Conservation (phyloP, 2,329 filamentous ascomycete genomes). For the Xylariaceae sp. region DNA sequence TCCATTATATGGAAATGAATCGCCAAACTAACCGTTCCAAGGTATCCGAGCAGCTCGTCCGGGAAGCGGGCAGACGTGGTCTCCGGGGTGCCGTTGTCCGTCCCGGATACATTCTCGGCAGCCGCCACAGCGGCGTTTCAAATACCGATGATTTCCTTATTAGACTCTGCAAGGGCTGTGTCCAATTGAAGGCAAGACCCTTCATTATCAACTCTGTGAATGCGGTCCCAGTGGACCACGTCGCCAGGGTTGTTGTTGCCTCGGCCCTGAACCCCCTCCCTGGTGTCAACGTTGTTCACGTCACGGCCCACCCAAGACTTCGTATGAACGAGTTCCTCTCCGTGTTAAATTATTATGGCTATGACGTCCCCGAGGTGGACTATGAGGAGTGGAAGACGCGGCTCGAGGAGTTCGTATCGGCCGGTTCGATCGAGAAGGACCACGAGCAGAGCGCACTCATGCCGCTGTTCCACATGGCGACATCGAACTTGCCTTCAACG, state of each 20-base stretch:
- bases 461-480: conserved; percentile 70
- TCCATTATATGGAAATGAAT: background rate
- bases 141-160: conserved; percentile 89
- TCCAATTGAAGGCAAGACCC: conserved; percentile 70
- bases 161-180: conserved; percentile 78
- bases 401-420: conserved; percentile 63
- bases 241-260: conserved; percentile 73
- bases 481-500: conserved; percentile 55
- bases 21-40: background rate
- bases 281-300: conserved; percentile 59
- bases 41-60: conserved; percentile 55
- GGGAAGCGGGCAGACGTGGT: conserved; percentile 72
- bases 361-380: conserved; percentile 57
- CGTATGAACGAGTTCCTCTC: conserved; percentile 73
- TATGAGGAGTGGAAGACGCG: conserved; percentile 65
- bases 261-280: conserved; percentile 58
- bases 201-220: conserved; percentile 84
- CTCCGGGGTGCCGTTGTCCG: conserved; percentile 71
- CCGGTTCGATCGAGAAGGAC: conserved; percentile 47
- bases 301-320: conserved; percentile 73
- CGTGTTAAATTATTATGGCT: conserved; percentile 66
- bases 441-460: conserved; percentile 66
- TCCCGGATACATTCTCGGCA: conserved; percentile 77
- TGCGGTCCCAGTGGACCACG: conserved; percentile 79
- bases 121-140: conserved; percentile 59